These are phyloP conservation scores for Apiospora hydei DNA, from an alignment of 2,329 filamentous ascomycete genomes.

Conservation along the genomic window DNA sequence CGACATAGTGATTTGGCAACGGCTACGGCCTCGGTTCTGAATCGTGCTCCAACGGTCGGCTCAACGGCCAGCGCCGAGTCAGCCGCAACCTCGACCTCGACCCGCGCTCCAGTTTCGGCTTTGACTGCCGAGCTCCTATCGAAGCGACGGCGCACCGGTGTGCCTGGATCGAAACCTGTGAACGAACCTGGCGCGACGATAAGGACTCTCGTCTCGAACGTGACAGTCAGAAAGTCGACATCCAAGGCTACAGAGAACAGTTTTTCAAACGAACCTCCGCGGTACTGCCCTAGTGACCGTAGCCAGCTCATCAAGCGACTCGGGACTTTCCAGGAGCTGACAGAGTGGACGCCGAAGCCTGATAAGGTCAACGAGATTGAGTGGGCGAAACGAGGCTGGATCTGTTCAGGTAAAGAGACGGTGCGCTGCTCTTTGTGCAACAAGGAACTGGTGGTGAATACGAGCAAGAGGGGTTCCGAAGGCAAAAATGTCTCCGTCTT, in stretches of 20 bases:
- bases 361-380: slow-evolving; percentile 85
- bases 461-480: slow-evolving; percentile 67
- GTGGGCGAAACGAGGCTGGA: slow-evolving; percentile 95
- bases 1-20: slow-evolving; percentile 32
- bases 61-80: slow-evolving; percentile 17
- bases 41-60: slow-evolving; percentile 26
- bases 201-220: slow-evolving; percentile 49
- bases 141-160: slow-evolving; percentile 61
- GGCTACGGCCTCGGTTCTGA: slow-evolving; percentile 43
- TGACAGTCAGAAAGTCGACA: slow-evolving; percentile 51
- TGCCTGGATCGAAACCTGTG: slow-evolving; percentile 49
- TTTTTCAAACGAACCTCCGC: slow-evolving; percentile 54
- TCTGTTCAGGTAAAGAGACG: slow-evolving; percentile 81
- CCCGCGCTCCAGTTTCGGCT: slow-evolving; percentile 31
- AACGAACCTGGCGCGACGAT: slow-evolving; percentile 31
- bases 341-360: slow-evolving; percentile 93
- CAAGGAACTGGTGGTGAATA: slow-evolving; percentile 82
- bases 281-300: slow-evolving; percentile 87
- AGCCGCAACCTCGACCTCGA: not conserved
- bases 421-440: slow-evolving; percentile 87
- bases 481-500: slow-evolving; percentile 61
- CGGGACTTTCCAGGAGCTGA: slow-evolving; percentile 88
- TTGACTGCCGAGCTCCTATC: slow-evolving; percentile 52
- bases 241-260: slow-evolving; percentile 26
- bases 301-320: slow-evolving; percentile 81